Percentiles rank a stretch among this genome's conserved stretches.
Evolutionary conservation across 768 basidiomycete genomes (phyloP).

Genomic region (Rhodotorula toruloides): DNA sequence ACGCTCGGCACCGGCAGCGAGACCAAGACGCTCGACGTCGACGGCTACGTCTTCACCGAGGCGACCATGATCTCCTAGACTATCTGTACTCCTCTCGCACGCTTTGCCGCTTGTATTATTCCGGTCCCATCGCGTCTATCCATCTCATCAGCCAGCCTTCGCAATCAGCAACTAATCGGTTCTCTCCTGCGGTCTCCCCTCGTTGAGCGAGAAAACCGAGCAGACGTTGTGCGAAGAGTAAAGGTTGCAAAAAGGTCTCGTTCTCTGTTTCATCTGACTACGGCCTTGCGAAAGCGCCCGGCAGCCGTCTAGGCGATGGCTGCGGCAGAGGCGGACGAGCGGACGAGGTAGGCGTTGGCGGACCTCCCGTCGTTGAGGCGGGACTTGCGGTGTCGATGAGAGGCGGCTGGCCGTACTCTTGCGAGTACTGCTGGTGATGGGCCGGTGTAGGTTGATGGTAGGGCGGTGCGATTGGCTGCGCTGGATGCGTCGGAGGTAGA

Average conservation of each 20-base stretch:
- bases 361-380: background rate
- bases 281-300: background rate
- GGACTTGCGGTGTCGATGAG: background rate
- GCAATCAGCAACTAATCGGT: too few relatives aligned
- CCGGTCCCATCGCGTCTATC: too few relatives aligned
- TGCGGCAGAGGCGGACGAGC: constrained; percentile 4
- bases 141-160: too few relatives aligned
- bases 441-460: too few relatives aligned
- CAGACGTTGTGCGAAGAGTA: too few relatives aligned
- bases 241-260: too few relatives aligned
- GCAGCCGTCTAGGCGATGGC: constrained; percentile 1
- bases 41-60: constrained; percentile 77
- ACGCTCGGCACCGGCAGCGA: constrained; percentile 48
- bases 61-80: constrained; percentile 73
- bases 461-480: too few relatives aligned
- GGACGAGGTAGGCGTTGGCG: background rate
- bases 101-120: too few relatives aligned
- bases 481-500: background rate
- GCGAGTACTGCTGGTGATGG: too few relatives aligned
- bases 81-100: too few relatives aligned
- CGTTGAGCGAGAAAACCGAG: too few relatives aligned
- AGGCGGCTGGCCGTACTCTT: background rate
- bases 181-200: too few relatives aligned
- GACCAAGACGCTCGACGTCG: constrained; percentile 48
- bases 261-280: background rate